Evolutionary conservation across 1,284 basidiomycete species (phyloP), one percentile per base, ranked within the genome.

Genomic region (Ganoderma sinense): DNA sequence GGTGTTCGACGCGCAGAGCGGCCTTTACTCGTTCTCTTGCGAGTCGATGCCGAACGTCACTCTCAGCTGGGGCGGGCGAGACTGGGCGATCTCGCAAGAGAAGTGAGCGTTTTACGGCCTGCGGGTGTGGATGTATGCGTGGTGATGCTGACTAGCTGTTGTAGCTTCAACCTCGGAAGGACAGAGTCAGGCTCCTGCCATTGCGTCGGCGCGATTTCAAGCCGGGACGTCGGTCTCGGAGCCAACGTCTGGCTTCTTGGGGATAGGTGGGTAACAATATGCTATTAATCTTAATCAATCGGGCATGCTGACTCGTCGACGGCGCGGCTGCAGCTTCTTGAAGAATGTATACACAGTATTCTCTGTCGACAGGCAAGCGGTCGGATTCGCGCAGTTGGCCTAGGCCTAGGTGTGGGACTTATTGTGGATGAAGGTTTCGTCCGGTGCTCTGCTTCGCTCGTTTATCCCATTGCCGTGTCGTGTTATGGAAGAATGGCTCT

Each of bases 51-150:
- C 77, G 59, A 64, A 6, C 4, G 72, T 79, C 40, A 66, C 75
- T 13, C 79, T 80, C 70, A 77, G 41, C 66, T 79, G 78, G 78
- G 79, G 77, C 51, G 78, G 79, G 23, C 75, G 75, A 69, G 69
- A 53, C 41, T 80, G 78, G 78, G 60, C 56, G 7, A 70, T 80
- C 66, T 66, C 70, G 31, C 58, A 71, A 2, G 74, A 64, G 13
- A 79, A 79, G 77, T 80, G 66, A 67, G 79, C 70, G 36, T 36
- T 4, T 31, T 20, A 6, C 20, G 14, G 6, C n/a, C 36, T 6
- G 36, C 36, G 36, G 3, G 13, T 23, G 36, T 7, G 23, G 18
- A 3, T n/a, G 29, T 18, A n/a, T 26, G 29, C 7, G 8, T 20
- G n/a, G 13, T 20, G 45, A 10, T n/a, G 51, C 36, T 48, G 31